Evolutionary conservation across 2,329 filamentous ascomycete genomes (phyloP).

Genomic region (Capronia epimyces): DNA sequence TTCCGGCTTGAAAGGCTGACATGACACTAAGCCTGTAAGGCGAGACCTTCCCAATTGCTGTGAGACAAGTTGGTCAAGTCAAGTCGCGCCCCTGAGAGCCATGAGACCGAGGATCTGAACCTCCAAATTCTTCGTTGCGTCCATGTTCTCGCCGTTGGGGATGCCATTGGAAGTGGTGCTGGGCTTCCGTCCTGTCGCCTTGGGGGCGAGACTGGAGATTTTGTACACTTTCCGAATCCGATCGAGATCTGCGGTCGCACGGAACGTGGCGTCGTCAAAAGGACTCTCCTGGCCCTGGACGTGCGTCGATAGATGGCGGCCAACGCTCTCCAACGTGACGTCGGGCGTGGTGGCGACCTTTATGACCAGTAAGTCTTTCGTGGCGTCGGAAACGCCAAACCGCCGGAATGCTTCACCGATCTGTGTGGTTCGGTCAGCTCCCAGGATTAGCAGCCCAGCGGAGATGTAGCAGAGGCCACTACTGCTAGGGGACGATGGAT

Average conservation of each 20-base stretch:
- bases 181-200: conserved; percentile 25
- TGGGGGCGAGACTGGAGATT: conserved; percentile 46
- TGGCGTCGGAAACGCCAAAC: conserved; percentile 71
- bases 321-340: conserved; percentile 45
- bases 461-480: too few species aligned
- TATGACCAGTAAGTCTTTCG: conserved; percentile 68
- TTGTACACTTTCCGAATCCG: conserved; percentile 84
- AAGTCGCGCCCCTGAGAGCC: conserved; percentile 61
- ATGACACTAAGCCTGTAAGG: too few species aligned
- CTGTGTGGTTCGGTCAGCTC: conserved; percentile 45
- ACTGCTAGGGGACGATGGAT: too few species aligned
- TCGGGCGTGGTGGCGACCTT: conserved; percentile 61
- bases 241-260: conserved; percentile 55
- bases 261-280: conserved; percentile 61
- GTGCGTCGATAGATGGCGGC: conserved; percentile 55
- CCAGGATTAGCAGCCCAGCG: too few species aligned
- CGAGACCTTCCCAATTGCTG: too few species aligned
- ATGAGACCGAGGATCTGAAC: conserved; percentile 67
- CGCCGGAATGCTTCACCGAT: conserved; percentile 87
- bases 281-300: conserved; percentile 57
- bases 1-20: too few species aligned
- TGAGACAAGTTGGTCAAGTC: conserved; percentile 23
- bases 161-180: conserved; percentile 12
- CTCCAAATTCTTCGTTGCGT: conserved; percentile 56
- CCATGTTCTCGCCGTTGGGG: not conserved